phyloP scores from a whole-genome alignment of 2,329 filamentous ascomycete species.

The Keithomyces neogunnii region DNA sequence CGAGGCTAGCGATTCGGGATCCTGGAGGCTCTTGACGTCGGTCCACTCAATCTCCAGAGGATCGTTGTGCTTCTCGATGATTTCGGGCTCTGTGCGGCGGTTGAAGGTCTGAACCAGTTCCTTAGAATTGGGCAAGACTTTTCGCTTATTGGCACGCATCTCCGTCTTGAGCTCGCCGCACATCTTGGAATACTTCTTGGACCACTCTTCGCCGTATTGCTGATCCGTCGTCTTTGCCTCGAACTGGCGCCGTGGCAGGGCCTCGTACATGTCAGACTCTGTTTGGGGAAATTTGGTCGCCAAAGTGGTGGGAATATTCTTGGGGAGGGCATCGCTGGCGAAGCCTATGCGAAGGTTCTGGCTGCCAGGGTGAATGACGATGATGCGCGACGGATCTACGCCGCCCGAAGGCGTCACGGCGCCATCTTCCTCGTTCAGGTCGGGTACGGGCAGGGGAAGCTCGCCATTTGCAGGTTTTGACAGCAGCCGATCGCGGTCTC shows the following conservation, averaged over 20 bases:
- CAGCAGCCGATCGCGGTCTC: constrained; percentile 78
- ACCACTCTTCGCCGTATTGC: constrained; percentile 77
- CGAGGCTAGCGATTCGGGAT: constrained; percentile 50
- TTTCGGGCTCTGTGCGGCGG: constrained; percentile 70
- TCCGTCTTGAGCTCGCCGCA: constrained; percentile 78
- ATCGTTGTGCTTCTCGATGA: constrained; percentile 91
- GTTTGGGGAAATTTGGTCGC: constrained; percentile 69
- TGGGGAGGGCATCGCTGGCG: constrained; percentile 90
- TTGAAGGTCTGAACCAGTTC: constrained; percentile 95
- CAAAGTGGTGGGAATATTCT: constrained; percentile 88
- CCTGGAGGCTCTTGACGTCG: constrained; percentile 58
- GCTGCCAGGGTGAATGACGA: constrained; percentile 91
- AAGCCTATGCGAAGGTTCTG: constrained; percentile 92
- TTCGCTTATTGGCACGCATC: constrained; percentile 89
- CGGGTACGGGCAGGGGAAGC: constrained; percentile 49
- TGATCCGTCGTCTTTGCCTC: constrained; percentile 60
- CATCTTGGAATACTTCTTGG: constrained; percentile 70
- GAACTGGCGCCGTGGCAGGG: constrained; percentile 63
- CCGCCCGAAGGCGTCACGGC: constrained; percentile 49
- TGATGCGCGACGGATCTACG: constrained; percentile 75
- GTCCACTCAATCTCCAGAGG: constrained; percentile 94
- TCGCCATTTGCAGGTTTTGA: constrained; percentile 66
- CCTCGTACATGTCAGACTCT: constrained; percentile 76
- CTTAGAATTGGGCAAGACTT: constrained; percentile 94
- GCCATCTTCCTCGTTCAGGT: constrained; percentile 49